Evolutionary conservation across 768 basidiomycete genomes (phyloP), one percentile per base, ranked within the genome.

Genomic region (Amanita muscaria): DNA sequence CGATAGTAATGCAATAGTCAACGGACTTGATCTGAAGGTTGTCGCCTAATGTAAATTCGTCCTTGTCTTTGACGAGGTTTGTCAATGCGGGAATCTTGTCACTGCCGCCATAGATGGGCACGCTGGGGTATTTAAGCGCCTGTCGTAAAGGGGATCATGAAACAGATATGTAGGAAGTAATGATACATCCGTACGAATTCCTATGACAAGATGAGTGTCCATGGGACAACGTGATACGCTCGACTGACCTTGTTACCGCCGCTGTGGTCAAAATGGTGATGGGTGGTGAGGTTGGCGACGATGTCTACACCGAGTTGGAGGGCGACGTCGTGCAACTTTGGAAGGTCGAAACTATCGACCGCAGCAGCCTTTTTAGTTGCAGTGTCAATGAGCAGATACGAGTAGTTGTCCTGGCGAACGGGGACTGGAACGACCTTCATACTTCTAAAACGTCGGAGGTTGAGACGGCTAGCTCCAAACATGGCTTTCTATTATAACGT

Each of bases 241-340:
- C 27, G 27, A 50, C 53, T 22, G 46, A 88, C 88, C 66, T 79
- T 59, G 62, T 93, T 94, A 25, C 91, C 91, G 15, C 88, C 88
- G 51, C 80, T 83, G 60, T 92, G 91, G 65, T 97, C 93, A 51
- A 71, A 55, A 61, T 96, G 93, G 61, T 92, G 89, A 63, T 96
- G 94, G 2, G 94, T 98, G 10, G 90, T 96, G 53, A 98, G 71
- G 18, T 67, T 74, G 31, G 85, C 81, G 27, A 86, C 70, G 46
- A 92, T 72, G 36, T 73, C 59, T 19, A 89, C 83, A 4, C 67
- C 78, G 30, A 76, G 73, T 8, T 66, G 62, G 33, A 78, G 63
- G 2, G 87, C 90, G 1, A 74, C 77, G 0, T 68, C 74, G 27
- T 69, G 57, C 3, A 92, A 78, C 56, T 81, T 87, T 34, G 71